phyloP scores from a whole-genome alignment of 2,329 filamentous ascomycete genomes.

The Sporothrix dimorphospora region DNA sequence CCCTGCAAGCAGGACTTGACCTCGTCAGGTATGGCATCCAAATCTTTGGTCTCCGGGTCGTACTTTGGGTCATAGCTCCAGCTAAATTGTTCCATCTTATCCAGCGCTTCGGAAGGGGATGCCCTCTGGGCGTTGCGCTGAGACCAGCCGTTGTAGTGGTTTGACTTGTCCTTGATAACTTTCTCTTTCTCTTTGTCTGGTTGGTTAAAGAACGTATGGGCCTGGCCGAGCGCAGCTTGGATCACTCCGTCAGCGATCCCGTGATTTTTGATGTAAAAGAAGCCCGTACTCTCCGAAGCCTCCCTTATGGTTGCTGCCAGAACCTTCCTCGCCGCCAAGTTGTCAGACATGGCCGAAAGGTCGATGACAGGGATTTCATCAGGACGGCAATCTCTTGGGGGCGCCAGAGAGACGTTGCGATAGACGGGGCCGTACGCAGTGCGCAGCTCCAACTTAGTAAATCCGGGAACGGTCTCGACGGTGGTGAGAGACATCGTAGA shows the following conservation, averaged over 20 bases:
- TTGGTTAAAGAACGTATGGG: constrained; percentile 5
- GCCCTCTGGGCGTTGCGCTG: not conserved
- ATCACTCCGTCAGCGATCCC: not conserved
- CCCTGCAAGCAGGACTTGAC: constrained; percentile 10
- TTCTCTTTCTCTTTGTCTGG: constrained; percentile 3
- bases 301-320: no score
- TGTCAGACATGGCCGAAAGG: no score
- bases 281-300: constrained; percentile 19
- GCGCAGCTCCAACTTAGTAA: no score
- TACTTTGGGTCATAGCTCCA: constrained; percentile 16
- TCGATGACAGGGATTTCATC: no score
- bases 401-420: no score
- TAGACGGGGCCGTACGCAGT: no score
- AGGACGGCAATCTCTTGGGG: no score
- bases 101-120: constrained; percentile 12
- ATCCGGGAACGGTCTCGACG: no score
- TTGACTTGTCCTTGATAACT: not conserved
- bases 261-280: constrained; percentile 25
- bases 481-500: no score
- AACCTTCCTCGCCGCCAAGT: no score
- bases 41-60: constrained; percentile 16
- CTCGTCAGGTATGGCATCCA: constrained; percentile 26
- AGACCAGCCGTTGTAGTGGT: constrained; percentile 14
- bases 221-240: constrained; percentile 1
- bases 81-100: constrained; percentile 16